Evolutionary conservation across 2,329 filamentous ascomycete genomes (phyloP), one percentile per base, ranked within the genome.

Genomic region (Neurospora sp.): DNA sequence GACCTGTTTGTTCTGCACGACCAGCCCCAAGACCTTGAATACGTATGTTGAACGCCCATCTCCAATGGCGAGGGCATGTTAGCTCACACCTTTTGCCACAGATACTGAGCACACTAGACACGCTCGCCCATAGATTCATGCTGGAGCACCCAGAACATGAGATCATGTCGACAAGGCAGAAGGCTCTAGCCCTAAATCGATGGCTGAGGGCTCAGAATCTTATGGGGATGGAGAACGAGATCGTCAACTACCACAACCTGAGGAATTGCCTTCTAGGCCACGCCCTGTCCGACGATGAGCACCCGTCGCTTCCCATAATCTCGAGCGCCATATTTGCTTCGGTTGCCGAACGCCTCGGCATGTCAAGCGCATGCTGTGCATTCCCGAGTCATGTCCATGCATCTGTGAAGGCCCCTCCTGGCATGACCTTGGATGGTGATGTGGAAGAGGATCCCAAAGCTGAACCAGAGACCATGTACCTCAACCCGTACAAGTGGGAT

Each of bases 191-290:
- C 1, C 81, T 97, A 43, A 89, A 90, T 19, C 82, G 81, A 8
- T 97, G 91, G 83, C 81, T 98, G 65, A 87, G 89, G 69, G 78
- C 80, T 2, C 85, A 88, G 43, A 88, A 91, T 69, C 85, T 97
- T 73, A 88, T 87, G 1, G 93, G 93, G 65, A 86, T 93, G 70
- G 83, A 85, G n/a, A 81, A 88, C n/a, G 82, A 83, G 4, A 86
- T 88, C 8, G 78, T 82, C 57, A 87, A 90, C 69, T 97, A 96
- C 77, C 89, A 92, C 74, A 89, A 91, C 70, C 81, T 98, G 70
- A 88, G 92, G 72, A 97, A 98, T 79, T 96, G 92, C 75, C 92
- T 97, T 75, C 89, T 99, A 69, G 93, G 93, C 10, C 84, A 96
- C 72, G 92, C 92, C 4, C 83, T 98, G 62, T 89, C 88, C 41